These are phyloP conservation scores for Candida labiduridarum DNA, from an alignment of 1,139 yeast genomes.

Conservation along the genomic window DNA sequence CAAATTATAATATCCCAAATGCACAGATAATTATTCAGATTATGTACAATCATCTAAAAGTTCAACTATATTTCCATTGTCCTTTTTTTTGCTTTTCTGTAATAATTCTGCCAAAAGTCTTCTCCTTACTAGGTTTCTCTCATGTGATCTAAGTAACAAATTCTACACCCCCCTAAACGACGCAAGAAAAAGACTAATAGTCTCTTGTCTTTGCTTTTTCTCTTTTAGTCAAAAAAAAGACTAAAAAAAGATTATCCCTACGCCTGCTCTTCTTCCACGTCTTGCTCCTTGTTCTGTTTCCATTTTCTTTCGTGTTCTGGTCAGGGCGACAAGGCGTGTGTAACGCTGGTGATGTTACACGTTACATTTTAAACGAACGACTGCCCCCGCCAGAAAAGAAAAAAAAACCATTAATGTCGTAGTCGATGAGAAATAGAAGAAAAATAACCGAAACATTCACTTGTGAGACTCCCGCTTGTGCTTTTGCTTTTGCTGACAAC, in stretches of 20 bases:
- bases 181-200: not conserved
- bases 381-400: not conserved
- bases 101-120: too few relatives aligned
- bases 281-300: not conserved
- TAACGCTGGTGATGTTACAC: not conserved
- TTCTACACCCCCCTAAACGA: not conserved
- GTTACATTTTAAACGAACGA: not conserved
- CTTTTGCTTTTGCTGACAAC: not conserved
- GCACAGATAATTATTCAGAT: not conserved
- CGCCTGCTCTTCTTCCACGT: too few relatives aligned
- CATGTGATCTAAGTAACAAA: not conserved
- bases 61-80: not conserved
- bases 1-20: not conserved
- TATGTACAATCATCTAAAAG: conserved; percentile 2
- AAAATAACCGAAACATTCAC: conserved; percentile 3
- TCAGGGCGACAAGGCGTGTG: not conserved
- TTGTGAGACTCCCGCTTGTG: not conserved
- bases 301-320: too few relatives aligned
- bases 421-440: not conserved
- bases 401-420: not conserved
- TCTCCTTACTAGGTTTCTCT: not conserved
- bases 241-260: not conserved
- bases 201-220: not conserved
- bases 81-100: not conserved
- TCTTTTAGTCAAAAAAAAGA: not conserved